Evolutionary conservation across 306 rosid species (phyloP), one percentile per base, ranked within the genome.

Genomic region (Neltuma alba): DNA sequence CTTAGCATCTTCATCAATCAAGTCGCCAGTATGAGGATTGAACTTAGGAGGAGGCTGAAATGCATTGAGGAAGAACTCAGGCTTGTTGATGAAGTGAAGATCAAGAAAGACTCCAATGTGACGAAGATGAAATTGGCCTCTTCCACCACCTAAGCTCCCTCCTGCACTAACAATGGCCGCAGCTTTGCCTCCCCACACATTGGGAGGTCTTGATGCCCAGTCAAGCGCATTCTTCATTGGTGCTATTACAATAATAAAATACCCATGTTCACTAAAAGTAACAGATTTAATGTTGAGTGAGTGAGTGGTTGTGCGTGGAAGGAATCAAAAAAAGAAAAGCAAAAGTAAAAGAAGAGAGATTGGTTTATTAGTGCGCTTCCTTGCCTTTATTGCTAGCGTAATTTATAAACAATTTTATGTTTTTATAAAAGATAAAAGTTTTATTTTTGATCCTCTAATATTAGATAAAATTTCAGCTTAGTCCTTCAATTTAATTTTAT

Each of bases 221-320:
- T 90, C 94, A 13, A 90, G 10, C 9, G 94, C 94, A 50, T 90
- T 90, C 88, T 90, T 88, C 76, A 90, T 38, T 25, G 92, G 88
- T 23, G 83, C 92, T 90, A 54, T 21, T n/a, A 8, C 28, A 54
- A 21, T 5, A 54, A 21, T 54, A 1, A 8, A 23, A 21, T 55
- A 55, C 16, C 7, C 31, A 4, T 2, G 4, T 33, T 33, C 4
- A 4, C 3, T 2, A 36, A 34, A 18, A 18, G 6, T 37, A 6
- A 37, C 8, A 37, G 6, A 5, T 37, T 37, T 3, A 37, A 5
- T 4, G 5, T 3, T 0, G 16, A 47, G 1, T 48, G 6, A 14
- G 16, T 45, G 52, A 45, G 52, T 45, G 52, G 54, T 47, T 16
- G 54, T 47, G 21, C 3, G 52, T 45, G 52, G 52, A 45, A 45